phyloP scores from a whole-genome alignment of 108 stramenopile species.

The Skeletonema marinoi region DNA sequence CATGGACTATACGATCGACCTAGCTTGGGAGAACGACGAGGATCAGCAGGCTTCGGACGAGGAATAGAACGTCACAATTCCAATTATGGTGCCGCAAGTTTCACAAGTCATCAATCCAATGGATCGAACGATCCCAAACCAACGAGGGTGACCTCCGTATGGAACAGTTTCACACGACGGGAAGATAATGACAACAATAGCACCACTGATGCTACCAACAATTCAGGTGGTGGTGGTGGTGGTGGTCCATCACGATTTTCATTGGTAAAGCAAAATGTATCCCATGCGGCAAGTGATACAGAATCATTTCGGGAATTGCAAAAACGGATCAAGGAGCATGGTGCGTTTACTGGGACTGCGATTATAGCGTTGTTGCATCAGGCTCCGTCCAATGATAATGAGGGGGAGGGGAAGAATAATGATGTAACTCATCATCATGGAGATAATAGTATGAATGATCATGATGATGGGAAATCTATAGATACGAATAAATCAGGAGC shows the following conservation, averaged over 20 bases:
- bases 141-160: too few relatives aligned
- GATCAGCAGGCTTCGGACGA: background rate
- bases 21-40: background rate
- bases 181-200: too few relatives aligned
- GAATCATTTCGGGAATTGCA: conserved; percentile 34
- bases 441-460: background rate
- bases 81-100: too few relatives aligned
- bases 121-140: too few relatives aligned
- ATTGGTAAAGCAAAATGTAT: conserved; percentile 9
- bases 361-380: conserved; percentile 24
- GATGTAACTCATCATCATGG: background rate
- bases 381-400: background rate
- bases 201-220: background rate
- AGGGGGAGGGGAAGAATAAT: conserved; percentile 8
- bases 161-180: too few relatives aligned
- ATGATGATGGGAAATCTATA: background rate
- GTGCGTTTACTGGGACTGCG: conserved; percentile 26
- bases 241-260: background rate
- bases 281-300: conserved; percentile 7
- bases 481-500: background rate
- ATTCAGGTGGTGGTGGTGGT: background rate
- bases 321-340: conserved; percentile 33
- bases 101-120: too few relatives aligned
- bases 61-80: too few relatives aligned
- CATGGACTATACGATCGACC: too few relatives aligned